Evolutionary conservation across 1,284 basidiomycete genomes (phyloP), one percentile per base, ranked within the genome.

Genomic region (Schizopora paradoxa): DNA sequence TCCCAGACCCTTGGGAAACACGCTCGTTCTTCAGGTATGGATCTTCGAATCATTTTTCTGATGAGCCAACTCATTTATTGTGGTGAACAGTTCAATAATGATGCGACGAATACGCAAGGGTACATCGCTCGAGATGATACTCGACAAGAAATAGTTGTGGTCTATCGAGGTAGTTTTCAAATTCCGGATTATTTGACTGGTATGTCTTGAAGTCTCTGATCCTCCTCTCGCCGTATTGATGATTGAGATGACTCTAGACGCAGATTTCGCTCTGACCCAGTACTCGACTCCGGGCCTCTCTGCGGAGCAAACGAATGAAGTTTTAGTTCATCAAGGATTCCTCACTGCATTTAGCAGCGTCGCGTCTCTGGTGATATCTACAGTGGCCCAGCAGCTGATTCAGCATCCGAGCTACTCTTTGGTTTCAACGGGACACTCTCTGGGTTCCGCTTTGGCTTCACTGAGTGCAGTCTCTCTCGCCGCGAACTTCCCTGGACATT

Each of bases 361-460:
- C 42, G 66, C 66, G 4, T 7, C 49, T 2, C 41, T 52, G 34
- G 56, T 64, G 21, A 55, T 60, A 11, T 52, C 57, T 11, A 51
- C 51, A 25, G 62, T 68, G 4, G 41, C 37, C 5, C 5, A 37
- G 18, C 52, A 64, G 43, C 56, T 63, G 3, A 33, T 36, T 6
- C 32, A 50, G 5, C 57, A 72, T 47, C 58, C 63, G 5, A 62
- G 53, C 2, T 70, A 69, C 51, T 46, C 63, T 0, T 58, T 76
- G 36, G 66, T 71, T 4, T 68, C 67, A 1, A 66, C 65, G 1
- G 74, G 74, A 0, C 74, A 77, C 53, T 74, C 72, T 2, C 58
- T 76, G 4, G 74, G 73, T 8, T 74, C 72, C 2, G 61, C 73
- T 4, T 51, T 77, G 26, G 64, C 74, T 0, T 59, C 68, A 6